phyloP scores from a whole-genome alignment of 1,284 basidiomycete species.

The Tetrapyrgos nigripes region DNA sequence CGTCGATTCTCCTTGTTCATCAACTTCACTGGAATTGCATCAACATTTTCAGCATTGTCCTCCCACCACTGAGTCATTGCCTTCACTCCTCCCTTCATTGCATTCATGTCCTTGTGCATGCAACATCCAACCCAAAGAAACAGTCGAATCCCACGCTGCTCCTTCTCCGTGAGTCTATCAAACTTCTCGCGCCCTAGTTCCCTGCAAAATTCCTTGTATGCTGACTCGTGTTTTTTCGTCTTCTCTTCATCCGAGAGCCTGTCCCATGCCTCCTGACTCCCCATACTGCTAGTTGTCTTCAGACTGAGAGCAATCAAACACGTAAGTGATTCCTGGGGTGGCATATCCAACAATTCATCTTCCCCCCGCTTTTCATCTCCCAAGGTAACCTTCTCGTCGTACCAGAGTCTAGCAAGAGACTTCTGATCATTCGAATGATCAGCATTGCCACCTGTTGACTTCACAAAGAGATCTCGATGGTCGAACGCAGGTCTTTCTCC shows the following conservation, averaged over 20 bases:
- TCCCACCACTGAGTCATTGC: neutral
- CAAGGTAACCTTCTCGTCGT: neutral
- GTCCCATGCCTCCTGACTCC: constrained; percentile 16
- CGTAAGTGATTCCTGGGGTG: neutral
- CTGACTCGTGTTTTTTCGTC: neutral
- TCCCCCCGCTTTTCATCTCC: neutral
- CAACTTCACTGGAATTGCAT: neutral
- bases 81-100: neutral
- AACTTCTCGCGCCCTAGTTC: constrained; percentile 21
- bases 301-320: neutral
- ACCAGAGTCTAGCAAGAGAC: neutral
- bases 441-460: neutral
- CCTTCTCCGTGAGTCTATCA: constrained; percentile 16
- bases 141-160: constrained; percentile 15
- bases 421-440: constrained; percentile 8
- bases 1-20: constrained; percentile 19
- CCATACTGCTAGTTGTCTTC: neutral
- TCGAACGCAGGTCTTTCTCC: neutral
- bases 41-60: neutral
- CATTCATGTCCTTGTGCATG: constrained; percentile 35
- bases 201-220: constrained; percentile 5
- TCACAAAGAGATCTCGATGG: neutral
- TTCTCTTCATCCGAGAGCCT: constrained; percentile 12
- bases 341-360: neutral
- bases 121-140: constrained; percentile 28